These are phyloP conservation scores for Nothomitra cinnamomea DNA, from an alignment of 2,329 filamentous ascomycete genomes.

Conservation along the genomic window DNA sequence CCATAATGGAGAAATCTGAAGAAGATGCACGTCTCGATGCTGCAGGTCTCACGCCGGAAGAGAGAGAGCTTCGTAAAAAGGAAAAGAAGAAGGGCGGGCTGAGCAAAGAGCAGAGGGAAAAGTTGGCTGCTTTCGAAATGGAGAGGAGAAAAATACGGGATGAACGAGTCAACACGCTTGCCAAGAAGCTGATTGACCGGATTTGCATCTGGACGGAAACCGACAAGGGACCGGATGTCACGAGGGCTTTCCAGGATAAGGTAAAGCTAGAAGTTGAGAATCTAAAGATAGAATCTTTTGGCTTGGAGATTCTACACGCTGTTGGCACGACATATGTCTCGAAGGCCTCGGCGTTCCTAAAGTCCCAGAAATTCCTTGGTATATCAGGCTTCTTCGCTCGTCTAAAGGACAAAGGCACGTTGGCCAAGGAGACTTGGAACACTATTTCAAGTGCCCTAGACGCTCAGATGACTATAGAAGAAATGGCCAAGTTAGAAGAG, in stretches of 20 bases:
- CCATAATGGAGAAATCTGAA: conserved; percentile 76
- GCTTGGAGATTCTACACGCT: conserved; percentile 86
- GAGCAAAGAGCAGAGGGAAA: conserved; percentile 82
- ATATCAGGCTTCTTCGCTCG: conserved; percentile 89
- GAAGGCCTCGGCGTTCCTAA: conserved; percentile 76
- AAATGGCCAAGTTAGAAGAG: conserved; percentile 94
- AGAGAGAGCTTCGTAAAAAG: conserved; percentile 60
- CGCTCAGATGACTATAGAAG: conserved; percentile 95
- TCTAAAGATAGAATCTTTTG: conserved; percentile 98
- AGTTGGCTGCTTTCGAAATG: conserved; percentile 71
- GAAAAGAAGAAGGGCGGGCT: conserved; percentile 81
- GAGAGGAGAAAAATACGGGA: conserved; percentile 73
- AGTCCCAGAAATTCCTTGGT: conserved; percentile 91
- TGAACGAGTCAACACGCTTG: conserved; percentile 73
- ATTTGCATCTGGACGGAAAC: conserved; percentile 95
- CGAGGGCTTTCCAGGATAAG: conserved; percentile 81
- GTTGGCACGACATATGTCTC: conserved; percentile 81
- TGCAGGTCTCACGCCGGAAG: conserved; percentile 49
- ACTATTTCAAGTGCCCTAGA: conserved; percentile 94
- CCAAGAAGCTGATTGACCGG: conserved; percentile 72
- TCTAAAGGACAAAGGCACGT: conserved; percentile 87
- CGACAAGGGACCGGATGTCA: conserved; percentile 74
- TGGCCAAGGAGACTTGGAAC: conserved; percentile 97
- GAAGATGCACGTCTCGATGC: conserved; percentile 52
- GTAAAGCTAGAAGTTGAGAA: conserved; percentile 91